phyloP scores from a whole-genome alignment of 2,329 filamentous ascomycete species.

The Trichoderma polysporum region DNA sequence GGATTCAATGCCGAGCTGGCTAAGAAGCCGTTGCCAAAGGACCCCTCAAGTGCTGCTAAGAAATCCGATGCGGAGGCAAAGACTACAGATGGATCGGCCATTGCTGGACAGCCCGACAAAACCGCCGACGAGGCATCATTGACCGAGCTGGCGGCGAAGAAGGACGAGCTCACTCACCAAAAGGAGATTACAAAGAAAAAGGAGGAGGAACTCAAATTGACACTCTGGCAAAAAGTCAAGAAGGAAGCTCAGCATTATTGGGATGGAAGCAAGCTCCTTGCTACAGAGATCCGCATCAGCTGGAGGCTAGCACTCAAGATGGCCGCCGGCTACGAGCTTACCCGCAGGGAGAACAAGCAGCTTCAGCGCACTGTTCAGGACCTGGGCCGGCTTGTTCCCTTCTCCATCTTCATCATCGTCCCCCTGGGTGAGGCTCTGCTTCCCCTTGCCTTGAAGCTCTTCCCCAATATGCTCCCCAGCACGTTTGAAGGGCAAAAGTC shows the following conservation, averaged over 20 bases:
- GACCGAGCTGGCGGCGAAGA: conserved; percentile 62
- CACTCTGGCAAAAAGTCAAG: conserved; percentile 88
- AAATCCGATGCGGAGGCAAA: conserved; percentile 31
- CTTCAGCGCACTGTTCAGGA: conserved; percentile 91
- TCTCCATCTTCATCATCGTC: conserved; percentile 95
- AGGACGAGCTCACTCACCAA: conserved; percentile 60
- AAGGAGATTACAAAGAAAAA: conserved; percentile 55
- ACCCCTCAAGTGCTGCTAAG: conserved; percentile 40
- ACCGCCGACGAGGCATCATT: conserved; percentile 47
- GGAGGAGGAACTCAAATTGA: conserved; percentile 82
- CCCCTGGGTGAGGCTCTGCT: conserved; percentile 93
- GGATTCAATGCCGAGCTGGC: conserved; percentile 90
- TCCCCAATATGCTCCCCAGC: conserved; percentile 95
- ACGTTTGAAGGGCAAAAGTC: conserved; percentile 92
- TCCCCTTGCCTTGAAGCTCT: conserved; percentile 86
- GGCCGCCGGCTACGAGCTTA: conserved; percentile 96
- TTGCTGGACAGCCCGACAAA: conserved; percentile 37
- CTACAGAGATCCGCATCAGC: conserved; percentile 90
- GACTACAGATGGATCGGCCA: conserved; percentile 25
- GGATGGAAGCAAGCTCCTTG: conserved; percentile 95
- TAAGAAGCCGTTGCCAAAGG: conserved; percentile 74
- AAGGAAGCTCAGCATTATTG: conserved; percentile 93
- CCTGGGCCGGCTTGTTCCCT: conserved; percentile 86
- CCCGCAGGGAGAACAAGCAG: conserved; percentile 88
- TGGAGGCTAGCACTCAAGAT: conserved; percentile 90